Conservation (phyloP, 208 protist genomes). For the Trichomonas gallinae region DNA sequence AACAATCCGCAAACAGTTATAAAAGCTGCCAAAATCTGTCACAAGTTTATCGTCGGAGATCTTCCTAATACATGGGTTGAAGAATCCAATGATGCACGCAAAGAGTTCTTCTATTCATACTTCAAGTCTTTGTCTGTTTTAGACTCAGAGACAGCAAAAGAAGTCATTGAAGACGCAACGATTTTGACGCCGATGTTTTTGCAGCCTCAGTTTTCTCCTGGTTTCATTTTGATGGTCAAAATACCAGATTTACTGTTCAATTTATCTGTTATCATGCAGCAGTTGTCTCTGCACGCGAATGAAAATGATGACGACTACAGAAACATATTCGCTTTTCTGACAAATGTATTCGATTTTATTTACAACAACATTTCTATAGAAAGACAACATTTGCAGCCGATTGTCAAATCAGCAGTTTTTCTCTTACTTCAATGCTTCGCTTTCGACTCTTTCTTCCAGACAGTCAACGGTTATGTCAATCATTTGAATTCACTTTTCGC, state of each 20-base stretch:
- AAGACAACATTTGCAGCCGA: background rate
- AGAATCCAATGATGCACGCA: background rate
- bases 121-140: background rate
- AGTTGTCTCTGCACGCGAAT: background rate
- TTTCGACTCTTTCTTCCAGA: background rate
- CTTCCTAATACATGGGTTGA: background rate
- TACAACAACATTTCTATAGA: background rate
- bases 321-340: background rate
- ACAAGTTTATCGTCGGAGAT: background rate
- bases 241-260: background rate
- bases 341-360: background rate
- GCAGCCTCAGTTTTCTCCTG: background rate
- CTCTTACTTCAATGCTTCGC: background rate
- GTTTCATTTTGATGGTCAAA: too few species aligned
- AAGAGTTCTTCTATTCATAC: background rate
- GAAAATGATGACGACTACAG: background rate
- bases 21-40: background rate
- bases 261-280: background rate
- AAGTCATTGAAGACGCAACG: background rate
- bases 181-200: background rate
- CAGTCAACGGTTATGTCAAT: background rate
- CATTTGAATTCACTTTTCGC: background rate
- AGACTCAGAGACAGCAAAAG: background rate
- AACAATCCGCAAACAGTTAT: background rate
- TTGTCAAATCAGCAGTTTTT: background rate